Conservation (phyloP, 1,139 yeast genomes). For the Debaryomyces robertsiae region DNA sequence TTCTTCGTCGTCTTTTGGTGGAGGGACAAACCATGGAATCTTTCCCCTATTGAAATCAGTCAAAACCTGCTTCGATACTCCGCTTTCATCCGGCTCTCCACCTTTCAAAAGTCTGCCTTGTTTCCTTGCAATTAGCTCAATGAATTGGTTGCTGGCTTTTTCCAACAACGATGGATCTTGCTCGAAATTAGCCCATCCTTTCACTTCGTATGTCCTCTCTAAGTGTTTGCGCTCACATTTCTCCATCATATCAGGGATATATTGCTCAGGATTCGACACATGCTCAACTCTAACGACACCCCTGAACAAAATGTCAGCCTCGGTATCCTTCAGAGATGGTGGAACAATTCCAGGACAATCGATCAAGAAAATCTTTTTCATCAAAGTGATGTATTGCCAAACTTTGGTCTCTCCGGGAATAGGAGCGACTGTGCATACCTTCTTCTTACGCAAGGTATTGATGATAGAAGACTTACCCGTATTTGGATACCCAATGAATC, state of each 20-base stretch:
- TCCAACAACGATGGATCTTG: constrained; percentile 42
- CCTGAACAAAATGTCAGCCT: constrained; percentile 90
- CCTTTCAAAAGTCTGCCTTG: constrained; percentile 92
- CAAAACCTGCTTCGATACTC: constrained; percentile 86
- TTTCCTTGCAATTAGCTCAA: constrained; percentile 89
- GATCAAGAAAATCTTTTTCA: constrained; percentile 91
- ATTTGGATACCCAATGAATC: constrained; percentile 96
- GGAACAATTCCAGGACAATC: constrained; percentile 99
- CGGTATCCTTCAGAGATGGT: constrained; percentile 85
- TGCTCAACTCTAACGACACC: constrained; percentile 99
- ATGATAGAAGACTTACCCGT: constrained; percentile 96
- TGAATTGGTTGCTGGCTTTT: constrained; percentile 72
- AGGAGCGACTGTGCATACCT: constrained; percentile 97
- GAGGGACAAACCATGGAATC: constrained; percentile 97
- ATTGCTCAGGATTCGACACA: constrained; percentile 93
- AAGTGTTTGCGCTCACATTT: constrained; percentile 89
- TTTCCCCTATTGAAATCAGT: constrained; percentile 97
- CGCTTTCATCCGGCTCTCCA: constrained; percentile 96
- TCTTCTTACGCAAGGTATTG: constrained; percentile 89
- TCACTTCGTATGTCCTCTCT: constrained; percentile 92
- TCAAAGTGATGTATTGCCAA: constrained; percentile 97
- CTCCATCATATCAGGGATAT: constrained; percentile 80
- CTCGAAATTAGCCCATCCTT: constrained; percentile 75
- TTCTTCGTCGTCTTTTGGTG: constrained; percentile 70
- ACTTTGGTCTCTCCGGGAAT: constrained; percentile 99